Percentiles rank a stretch among this genome's conserved stretches.
Conservation (phyloP, 306 rosid species). For the Dryas drummondii region DNA sequence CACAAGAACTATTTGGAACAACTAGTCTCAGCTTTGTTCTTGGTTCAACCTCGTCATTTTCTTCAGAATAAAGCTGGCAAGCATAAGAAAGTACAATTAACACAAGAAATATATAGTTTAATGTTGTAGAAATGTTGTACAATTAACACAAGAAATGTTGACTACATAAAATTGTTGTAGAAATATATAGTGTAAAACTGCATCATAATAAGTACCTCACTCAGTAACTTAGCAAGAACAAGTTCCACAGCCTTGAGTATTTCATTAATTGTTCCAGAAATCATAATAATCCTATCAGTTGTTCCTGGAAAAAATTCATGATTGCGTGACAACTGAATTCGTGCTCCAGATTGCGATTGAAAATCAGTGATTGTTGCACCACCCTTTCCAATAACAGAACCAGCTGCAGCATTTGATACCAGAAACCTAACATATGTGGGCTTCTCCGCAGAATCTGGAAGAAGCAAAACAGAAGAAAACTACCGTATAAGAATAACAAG, state of each 20-base stretch:
- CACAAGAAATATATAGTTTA: conserved; percentile 10
- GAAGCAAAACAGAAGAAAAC: conserved; percentile 22
- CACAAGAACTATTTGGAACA: conserved; percentile 97
- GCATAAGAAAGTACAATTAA: conserved; percentile 22
- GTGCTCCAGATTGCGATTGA: conserved; percentile 97
- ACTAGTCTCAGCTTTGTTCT: conserved; percentile 83
- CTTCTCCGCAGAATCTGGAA: conserved; percentile 78
- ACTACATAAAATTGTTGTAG: conserved; percentile 5
- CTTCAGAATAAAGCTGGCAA: conserved; percentile 79
- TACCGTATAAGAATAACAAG: conserved; percentile 19
- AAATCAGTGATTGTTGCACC: conserved; percentile 99
- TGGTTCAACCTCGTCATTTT: conserved; percentile 77
- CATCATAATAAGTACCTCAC: conserved; percentile 63
- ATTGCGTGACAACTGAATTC: conserved; percentile 93
- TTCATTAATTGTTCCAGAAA: conserved; percentile 84
- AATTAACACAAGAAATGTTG: conserved; percentile 24
- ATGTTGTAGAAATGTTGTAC: neutral
- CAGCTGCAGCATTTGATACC: conserved; percentile 99
- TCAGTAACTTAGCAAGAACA: conserved; percentile 81
- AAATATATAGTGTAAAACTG: conserved; percentile 20
- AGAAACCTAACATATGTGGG: conserved; percentile 88
- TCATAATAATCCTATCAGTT: conserved; percentile 95
- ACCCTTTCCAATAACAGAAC: conserved; percentile 99
- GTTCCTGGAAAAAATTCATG: conserved; percentile 99
- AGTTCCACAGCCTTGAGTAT: conserved; percentile 84